Evolutionary conservation across 2,329 filamentous ascomycete species (phyloP), one percentile per base, ranked within the genome.

Genomic region (Aspergillus fumigatiaffinis): DNA sequence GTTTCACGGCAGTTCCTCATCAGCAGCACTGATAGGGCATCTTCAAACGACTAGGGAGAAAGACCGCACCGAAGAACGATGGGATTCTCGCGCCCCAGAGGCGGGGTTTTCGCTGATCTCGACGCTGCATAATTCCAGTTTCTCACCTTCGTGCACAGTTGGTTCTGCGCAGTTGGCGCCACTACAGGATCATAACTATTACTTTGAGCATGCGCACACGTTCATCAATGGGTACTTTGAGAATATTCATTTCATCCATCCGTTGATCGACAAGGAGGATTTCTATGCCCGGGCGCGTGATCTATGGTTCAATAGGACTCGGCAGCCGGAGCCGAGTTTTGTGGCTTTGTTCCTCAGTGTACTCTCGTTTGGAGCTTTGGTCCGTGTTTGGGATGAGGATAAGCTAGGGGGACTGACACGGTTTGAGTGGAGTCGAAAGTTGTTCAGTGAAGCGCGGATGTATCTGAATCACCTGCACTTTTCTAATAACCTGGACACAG

Each of bases 201-300:
- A 79, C 49, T 77, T 77, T 52, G 73, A 75, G 1, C 75, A 80
- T 48, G 78, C 77, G 6, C 75, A 77, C 56, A 63, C 72, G 1
- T 80, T 81, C 35, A 68, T 80, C 52, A 75, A 79, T 57, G 74
- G 73, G 12, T 81, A 80, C 66, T 81, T 81, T 54, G 74, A 77
- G 12, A 79, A 77, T 35, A 73, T 80, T 4, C 79, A 81, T 58
- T 77, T 77, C 55, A 74, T 81, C 12, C 77, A 80, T 41, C 79
- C 79, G 0, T 73, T 81, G 3, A 72, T 81, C 21, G 78, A 80
- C 52, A 80, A 80, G 63, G 71, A 75, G 7, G 66, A 70, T 21
- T 81, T 81, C 38, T 61, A 79, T 3, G 55, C 70, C 41, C 73
- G 75, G 12, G 79, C 78, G 53, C 75, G 80, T 56, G 66, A 74